Base-by-base conservation (phyloP, 352 stramenopile species). In the Phytophthora hybrid region DNA sequence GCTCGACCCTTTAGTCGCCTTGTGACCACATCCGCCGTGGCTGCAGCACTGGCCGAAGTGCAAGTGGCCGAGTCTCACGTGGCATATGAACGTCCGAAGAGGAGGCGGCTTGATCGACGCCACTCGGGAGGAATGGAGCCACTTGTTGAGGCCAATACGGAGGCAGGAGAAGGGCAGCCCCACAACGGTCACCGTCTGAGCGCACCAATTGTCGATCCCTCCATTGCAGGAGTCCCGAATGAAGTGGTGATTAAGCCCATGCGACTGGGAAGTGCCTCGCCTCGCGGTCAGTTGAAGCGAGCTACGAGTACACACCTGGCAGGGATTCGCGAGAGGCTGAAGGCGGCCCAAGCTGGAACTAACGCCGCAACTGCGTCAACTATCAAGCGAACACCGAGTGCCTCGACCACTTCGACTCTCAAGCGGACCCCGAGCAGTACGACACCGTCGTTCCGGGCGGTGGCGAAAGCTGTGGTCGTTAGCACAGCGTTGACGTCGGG, bases 11-110 rank as follows among this genome's bases (percentile, higher is more conserved):
- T 77, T 41, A 74, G 37, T 13, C 59, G 71, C 18, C 55, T 77
- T 14, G 31, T 74, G 59, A 77, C 71, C 1, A 77, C 65, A 11
- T 74, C 71, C 19, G 71, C 71, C 2, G 65, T 77, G 16, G 71
- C 71, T 57, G 71, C 71, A 44, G 71, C 71, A 34, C 59, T 77
- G 7, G 71, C 71, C 21, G 53, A 77, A 70, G 71, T 74, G 5
- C 70, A 67, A 51, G 52, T 18, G 59, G 46, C 34, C n/a, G 69
- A 76, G 54, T 23, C 51, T 6, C 57, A 68, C n/a, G 18, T 59
- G 3, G 13, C 4, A 9, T 19, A n/a, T 29, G 64, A 77, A 29
- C 70, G 70, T 46, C 29, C 44, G 10, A 77, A 77, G 47, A 53
- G 56, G 37, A 61, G 65, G 18, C 29, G 59, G 13, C 14, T 73